Evolutionary conservation across 2,329 filamentous ascomycete genomes (phyloP), one percentile per base, ranked within the genome.

Genomic region (Fonsecaea nubica): DNA sequence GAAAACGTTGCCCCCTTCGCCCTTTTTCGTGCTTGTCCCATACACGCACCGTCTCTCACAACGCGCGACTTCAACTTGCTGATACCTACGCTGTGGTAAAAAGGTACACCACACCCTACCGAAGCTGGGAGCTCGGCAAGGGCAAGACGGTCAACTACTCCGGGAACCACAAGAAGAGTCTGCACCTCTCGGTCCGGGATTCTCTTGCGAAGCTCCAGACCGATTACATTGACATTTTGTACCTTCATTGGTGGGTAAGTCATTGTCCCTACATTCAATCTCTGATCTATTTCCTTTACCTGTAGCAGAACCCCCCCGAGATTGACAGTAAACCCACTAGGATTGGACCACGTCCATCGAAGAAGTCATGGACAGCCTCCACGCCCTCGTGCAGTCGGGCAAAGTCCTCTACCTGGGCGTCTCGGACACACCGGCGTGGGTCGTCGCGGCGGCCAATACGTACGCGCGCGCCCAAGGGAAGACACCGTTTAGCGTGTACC

Each of bases 91-190:
- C 30, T 32, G 30, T 21, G 15, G 21, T 42, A 38, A 6, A 87
- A 62, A 92, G 92, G 74, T 90, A 83, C 75, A 87, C 86, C 0
- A 88, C 85, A 30, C 85, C 85, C 73, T 90, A 84, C 76, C 79
- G 75, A 35, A 71, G 71, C 13, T 68, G 79, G 55, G 77, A 78
- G 30, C 71, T 78, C n/a, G 80, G 81, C 1, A 79, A 78, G 58
- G 55, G 55, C 25, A 77, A 77, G 9, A 75, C 74, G 2, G 69
- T 76, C 55, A 85, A 85, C 74, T 77, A 74, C 71, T 66, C 67
- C 8, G 84, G 84, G 9, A 85, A 85, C 72, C 73, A 77, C 65
- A 76, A 75, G 15, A 77, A 78, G 58, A 80, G 75, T 63, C 65
- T 85, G 64, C 76, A 80, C 65, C 72, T 82, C 67, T 80, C 77